Evolutionary conservation across 2,329 filamentous ascomycete species (phyloP), one percentile per base, ranked within the genome.

Genomic region (Helotiales sp.): DNA sequence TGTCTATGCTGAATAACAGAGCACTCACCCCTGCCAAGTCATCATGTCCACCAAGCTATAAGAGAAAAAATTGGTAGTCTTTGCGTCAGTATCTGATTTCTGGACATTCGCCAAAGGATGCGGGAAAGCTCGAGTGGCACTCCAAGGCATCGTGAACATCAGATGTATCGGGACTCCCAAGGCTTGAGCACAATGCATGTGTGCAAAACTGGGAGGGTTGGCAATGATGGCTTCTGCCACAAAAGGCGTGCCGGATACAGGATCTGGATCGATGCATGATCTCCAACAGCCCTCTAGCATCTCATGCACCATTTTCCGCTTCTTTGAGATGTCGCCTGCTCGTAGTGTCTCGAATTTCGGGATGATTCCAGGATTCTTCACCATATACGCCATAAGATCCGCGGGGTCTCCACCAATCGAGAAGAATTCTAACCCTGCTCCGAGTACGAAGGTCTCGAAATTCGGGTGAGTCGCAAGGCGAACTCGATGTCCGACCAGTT

Each of bases 111-210:
- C 88, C 44, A 93, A 72, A 0, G 89, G 89, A 68, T 93, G 89
- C 0, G 64, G 64, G 22, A 67, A 67, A 4, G 82, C 77, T 65
- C 87, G 84, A 0, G 86, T 89, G 1, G 86, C 82, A 4, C 84
- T 84, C 80, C 85, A 89, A 1, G 86, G 86, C 85, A 89, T 89
- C 62, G 91, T 96, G 71, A 96, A 96, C 86, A 96, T 93, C 63
- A 96, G 76, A 68, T 91, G 88, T 3, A 93, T 71, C 0, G 89
- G 89, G 27, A 92, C 83, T 0, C 89, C 89, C 27, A 93, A 71
- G 17, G 87, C 86, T 72, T 93, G 88, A 0, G 89, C 89, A 61
- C 89, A 90, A 71, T 91, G 89, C 0, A 91, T 77, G 67, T 91
- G 88, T 0, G 86, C 87, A 71, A 92, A 90, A 61, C 83, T 87